phyloP scores from a whole-genome alignment of 2,329 filamentous ascomycete genomes.

The Cladophialophora psammophila region DNA sequence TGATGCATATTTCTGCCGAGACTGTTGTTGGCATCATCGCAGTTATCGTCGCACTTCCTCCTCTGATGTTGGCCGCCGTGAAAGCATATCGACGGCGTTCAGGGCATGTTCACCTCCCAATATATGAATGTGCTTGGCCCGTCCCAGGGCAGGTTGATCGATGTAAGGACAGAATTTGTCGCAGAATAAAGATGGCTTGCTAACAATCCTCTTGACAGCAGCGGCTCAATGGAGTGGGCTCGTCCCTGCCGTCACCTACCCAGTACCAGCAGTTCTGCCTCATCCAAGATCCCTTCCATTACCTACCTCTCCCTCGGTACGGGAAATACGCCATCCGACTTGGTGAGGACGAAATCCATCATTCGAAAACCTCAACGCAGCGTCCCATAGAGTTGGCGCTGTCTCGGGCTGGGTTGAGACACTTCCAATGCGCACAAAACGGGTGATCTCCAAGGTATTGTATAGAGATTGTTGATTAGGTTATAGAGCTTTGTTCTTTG shows the following conservation, averaged over 20 bases:
- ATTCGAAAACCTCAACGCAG: neutral
- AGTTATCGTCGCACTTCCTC: conserved; percentile 22
- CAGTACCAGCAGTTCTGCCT: neutral
- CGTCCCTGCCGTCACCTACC: neutral
- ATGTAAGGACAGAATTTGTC: neutral
- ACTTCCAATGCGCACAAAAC: too few species aligned
- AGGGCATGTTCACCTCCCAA: neutral
- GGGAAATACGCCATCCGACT: neutral
- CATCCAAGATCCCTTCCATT: conserved; percentile 13
- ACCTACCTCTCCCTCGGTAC: neutral
- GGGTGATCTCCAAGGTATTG: too few species aligned
- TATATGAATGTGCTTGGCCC: neutral
- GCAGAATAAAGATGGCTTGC: neutral
- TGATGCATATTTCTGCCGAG: conserved; percentile 24
- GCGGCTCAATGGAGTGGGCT: neutral
- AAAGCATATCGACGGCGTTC: neutral
- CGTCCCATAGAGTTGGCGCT: neutral
- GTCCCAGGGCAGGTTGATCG: neutral
- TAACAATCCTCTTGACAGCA: neutral
- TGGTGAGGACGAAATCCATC: neutral
- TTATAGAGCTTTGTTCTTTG: too few species aligned
- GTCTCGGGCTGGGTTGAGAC: neutral
- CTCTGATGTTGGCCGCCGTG: conserved; percentile 1
- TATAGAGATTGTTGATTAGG: neutral
- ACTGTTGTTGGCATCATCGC: conserved; percentile 24